Evolutionary conservation across 257 asterid species (phyloP).

Genomic region (Avicennia marina): DNA sequence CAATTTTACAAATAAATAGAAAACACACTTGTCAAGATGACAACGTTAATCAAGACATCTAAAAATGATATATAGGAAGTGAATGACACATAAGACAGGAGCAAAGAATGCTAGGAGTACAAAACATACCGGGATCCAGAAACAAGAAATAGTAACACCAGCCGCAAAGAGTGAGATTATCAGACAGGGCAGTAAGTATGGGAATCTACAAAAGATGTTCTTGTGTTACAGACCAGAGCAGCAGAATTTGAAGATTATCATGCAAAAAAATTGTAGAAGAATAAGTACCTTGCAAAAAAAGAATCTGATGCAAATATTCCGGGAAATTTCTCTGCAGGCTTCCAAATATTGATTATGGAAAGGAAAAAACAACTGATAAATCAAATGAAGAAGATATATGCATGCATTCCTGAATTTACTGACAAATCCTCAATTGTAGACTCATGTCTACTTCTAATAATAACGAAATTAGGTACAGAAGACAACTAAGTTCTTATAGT

Average conservation of each 20-base stretch:
- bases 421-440: too few relatives aligned
- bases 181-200: conserved; percentile 75
- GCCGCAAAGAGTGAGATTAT: conserved; percentile 48
- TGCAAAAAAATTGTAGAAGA: background rate
- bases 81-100: background rate
- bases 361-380: conserved; percentile 1
- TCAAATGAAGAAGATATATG: conserved; percentile 1
- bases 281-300: conserved; percentile 51
- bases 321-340: conserved; percentile 87
- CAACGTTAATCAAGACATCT: too few relatives aligned
- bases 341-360: conserved; percentile 9
- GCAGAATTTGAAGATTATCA: background rate
- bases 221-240: background rate
- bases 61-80: conserved; percentile 4
- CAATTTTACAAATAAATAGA: too few relatives aligned
- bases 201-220: conserved; percentile 45
- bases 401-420: background rate
- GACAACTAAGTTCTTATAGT: too few relatives aligned
- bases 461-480: too few relatives aligned
- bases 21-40: too few relatives aligned
- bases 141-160: conserved; percentile 39
- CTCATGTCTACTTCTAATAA: too few relatives aligned
- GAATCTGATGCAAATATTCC: conserved; percentile 51
- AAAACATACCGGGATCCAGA: conserved; percentile 76
- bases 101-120: conserved; percentile 5